Conservation (phyloP, 2,329 filamentous ascomycete species). For the Aspergillus proliferans region DNA sequence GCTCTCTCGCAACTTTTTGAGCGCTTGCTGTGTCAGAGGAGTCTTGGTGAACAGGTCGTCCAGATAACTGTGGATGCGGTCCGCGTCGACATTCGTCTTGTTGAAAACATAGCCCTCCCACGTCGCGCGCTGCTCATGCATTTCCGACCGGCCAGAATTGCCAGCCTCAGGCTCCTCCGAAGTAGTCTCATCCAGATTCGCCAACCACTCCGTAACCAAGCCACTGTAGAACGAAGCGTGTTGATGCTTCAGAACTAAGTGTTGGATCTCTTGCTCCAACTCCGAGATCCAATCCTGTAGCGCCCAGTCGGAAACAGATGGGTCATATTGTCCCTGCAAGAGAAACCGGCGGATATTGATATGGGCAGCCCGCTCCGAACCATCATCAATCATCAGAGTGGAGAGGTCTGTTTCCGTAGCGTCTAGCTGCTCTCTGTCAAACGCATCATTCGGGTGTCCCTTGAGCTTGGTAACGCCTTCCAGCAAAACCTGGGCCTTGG, state of each 20-base stretch:
- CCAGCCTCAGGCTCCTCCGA: constrained; percentile 21
- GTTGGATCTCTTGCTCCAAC: constrained; percentile 43
- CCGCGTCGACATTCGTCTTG: constrained; percentile 38
- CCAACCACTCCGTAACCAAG: constrained; percentile 51
- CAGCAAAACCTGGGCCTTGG: constrained; percentile 28
- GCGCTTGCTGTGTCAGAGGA: constrained; percentile 35
- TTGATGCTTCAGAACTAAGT: constrained; percentile 50
- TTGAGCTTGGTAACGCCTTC: constrained; percentile 34
- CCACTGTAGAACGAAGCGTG: constrained; percentile 53
- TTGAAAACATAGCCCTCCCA: constrained; percentile 56
- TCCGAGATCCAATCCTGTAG: constrained; percentile 44
- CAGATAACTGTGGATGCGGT: constrained; percentile 47
- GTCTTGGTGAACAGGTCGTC: constrained; percentile 44
- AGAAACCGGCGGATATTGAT: constrained; percentile 48
- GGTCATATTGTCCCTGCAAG: constrained; percentile 49
- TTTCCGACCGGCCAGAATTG: constrained; percentile 47
- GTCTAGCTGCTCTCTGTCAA: constrained; percentile 30
- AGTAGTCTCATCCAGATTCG: constrained; percentile 22
- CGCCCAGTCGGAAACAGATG: constrained; percentile 44
- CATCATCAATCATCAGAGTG: constrained; percentile 8
- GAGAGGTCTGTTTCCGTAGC: constrained; percentile 7
- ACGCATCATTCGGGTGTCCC: constrained; percentile 29
- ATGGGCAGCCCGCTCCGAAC: constrained; percentile 21
- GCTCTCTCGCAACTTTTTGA: constrained; percentile 36
- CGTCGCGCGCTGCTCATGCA: constrained; percentile 46